Evolutionary conservation across 2,329 filamentous ascomycete species (phyloP), one percentile per base, ranked within the genome.

Genomic region (Aaosphaeria pasadenensis): DNA sequence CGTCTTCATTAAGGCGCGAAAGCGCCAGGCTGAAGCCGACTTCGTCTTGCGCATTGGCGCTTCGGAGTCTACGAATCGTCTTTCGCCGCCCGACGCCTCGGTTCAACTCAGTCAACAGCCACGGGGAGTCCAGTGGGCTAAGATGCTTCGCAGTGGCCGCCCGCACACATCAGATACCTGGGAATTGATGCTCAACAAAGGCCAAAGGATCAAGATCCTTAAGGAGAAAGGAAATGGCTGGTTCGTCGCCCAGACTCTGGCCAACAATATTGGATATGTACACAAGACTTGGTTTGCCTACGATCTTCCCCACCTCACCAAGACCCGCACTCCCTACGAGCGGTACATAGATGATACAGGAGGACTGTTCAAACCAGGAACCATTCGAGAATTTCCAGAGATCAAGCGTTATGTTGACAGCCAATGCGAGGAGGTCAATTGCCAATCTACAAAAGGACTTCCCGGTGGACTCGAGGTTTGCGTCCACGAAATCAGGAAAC

Each of bases 271-370:
- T 30, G 66, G 64, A 1, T 69, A 46, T 39, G 57, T 57, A 1
- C 65, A 65, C 30, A 48, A 50, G n/a, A 51, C 52, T 4, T 63
- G 57, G 56, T 44, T 69, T 5, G 50, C 57, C 17, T 62, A 63
- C 50, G 48, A 56, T 29, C 28, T 44, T 7, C 47, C 53, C 30
- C 43, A 43, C 5, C 50, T 51, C 32, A 30, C 32, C 11, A 51
- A 59, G n/a, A 43, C 57, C 0, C 50, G 45, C 38, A 41, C 47
- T 30, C 59, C 58, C 4, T 66, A 59, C 39, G 5, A 3, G 1
- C 52, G 39, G 28, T 68, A 62, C 47, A 38, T 47, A 7, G 38
- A 51, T 5, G 59, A 61, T 32, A 42, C 56, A 6, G 39, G 49
- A 3, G 50, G 48, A 41, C 29, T 64, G 40, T 41, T 64, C 28